Percentiles rank a stretch among this genome's conserved stretches.
phyloP scores from a whole-genome alignment of 148 eudicot genomes.

The Spergularia marina region DNA sequence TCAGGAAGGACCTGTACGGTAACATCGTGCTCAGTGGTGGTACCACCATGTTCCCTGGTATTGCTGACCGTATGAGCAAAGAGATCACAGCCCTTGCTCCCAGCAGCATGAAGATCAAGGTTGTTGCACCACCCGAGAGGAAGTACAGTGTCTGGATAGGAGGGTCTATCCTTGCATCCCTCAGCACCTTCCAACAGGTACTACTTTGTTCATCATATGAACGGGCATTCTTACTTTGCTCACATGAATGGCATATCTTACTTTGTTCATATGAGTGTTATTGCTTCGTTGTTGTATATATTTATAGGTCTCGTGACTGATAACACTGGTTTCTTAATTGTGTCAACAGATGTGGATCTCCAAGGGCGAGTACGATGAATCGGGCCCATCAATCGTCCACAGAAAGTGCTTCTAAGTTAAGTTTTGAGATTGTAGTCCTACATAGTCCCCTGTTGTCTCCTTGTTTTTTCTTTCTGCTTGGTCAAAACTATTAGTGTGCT shows the following conservation, averaged over 20 bases:
- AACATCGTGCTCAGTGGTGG: conserved; percentile 51
- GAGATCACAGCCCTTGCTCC: conserved; percentile 46
- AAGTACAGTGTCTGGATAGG: conserved; percentile 51
- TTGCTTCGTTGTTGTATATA: neutral
- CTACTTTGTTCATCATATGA: neutral
- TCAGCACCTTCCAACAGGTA: conserved; percentile 50
- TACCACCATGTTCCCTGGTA: conserved; percentile 44
- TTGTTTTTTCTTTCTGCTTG: conserved; percentile 31
- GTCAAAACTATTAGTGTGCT: conserved; percentile 36
- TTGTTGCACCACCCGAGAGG: conserved; percentile 45
- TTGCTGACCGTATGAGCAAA: conserved; percentile 48
- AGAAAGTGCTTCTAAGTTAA: conserved; percentile 45
- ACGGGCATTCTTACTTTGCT: neutral
- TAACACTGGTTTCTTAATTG: neutral
- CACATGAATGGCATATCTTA: neutral
- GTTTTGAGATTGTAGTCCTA: conserved; percentile 34
- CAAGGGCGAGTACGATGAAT: conserved; percentile 46
- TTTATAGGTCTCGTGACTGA: neutral
- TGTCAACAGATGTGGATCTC: conserved; percentile 48
- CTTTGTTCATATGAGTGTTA: neutral
- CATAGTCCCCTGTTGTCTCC: conserved; percentile 32
- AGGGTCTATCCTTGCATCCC: conserved; percentile 45
- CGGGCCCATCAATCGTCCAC: conserved; percentile 50
- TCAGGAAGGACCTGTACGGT: conserved; percentile 44
- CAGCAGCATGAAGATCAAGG: conserved; percentile 49